These are phyloP conservation scores for Phoenix dactylifera DNA, from an alignment of 176 grass and related monocot species.

Conservation along the genomic window DNA sequence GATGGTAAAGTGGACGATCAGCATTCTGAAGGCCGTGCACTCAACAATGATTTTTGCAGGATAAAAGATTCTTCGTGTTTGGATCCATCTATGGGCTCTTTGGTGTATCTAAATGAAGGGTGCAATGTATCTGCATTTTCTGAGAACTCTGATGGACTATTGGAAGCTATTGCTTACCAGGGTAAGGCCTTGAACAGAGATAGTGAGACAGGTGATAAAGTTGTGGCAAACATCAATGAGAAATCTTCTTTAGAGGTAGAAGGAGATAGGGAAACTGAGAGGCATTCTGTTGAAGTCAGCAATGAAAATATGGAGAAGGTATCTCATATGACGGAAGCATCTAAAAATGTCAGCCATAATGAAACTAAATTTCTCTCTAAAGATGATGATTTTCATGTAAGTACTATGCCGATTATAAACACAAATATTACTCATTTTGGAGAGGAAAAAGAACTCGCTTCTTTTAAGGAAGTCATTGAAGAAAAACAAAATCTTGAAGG, in stretches of 20 bases:
- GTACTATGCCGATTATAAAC: conserved; percentile 13
- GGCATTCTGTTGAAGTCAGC: conserved; percentile 20
- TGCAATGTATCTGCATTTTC: conserved; percentile 20
- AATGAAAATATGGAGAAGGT: conserved; percentile 10
- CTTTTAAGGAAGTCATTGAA: conserved; percentile 25
- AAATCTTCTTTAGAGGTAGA: conserved; percentile 33
- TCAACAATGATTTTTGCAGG: conserved; percentile 19
- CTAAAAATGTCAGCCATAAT: conserved; percentile 14
- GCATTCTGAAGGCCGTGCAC: conserved; percentile 16
- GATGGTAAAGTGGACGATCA: conserved; percentile 15
- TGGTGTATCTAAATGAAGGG: conserved; percentile 20
- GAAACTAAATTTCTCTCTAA: conserved; percentile 20
- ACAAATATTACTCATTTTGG: conserved; percentile 27
- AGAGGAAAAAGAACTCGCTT: conserved; percentile 27
- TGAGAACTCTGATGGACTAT: conserved; percentile 61
- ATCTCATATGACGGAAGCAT: conserved; percentile 15
- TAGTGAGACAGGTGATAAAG: conserved; percentile 13
- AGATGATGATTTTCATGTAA: conserved; percentile 19
- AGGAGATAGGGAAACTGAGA: conserved; percentile 11
- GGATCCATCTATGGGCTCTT: conserved; percentile 8
- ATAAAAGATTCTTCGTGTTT: conserved; percentile 24
- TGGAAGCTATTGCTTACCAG: conserved; percentile 84
- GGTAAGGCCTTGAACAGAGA: conserved; percentile 47
- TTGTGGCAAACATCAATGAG: conserved; percentile 15
- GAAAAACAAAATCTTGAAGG: conserved; percentile 28